Evolutionary conservation across 345 rosid species (phyloP).

Genomic region (Anacardium occidentale): DNA sequence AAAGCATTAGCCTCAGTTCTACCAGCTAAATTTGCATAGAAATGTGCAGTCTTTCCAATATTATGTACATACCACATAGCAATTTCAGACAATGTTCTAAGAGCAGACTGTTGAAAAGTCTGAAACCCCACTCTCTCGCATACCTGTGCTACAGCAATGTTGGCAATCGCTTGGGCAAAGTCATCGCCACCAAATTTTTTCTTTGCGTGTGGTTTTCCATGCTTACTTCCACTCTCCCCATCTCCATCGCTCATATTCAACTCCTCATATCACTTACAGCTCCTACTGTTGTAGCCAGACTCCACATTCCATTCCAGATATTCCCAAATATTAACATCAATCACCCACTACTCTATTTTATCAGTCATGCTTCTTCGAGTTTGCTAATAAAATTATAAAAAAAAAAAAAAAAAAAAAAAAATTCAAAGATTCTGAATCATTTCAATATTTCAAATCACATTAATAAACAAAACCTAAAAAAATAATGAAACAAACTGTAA

Average conservation of each 20-base stretch:
- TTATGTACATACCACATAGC: constrained; percentile 47
- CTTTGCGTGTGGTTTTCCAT: constrained; percentile 28
- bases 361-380: neutral
- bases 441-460: constrained; percentile 5
- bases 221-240: constrained; percentile 53
- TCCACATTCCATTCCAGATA: constrained; percentile 34
- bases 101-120: constrained; percentile 75
- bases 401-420: neutral
- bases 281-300: constrained; percentile 21
- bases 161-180: constrained; percentile 50
- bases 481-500: neutral
- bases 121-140: constrained; percentile 72
- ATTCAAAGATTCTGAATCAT: neutral
- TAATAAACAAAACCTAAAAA: neutral
- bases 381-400: neutral
- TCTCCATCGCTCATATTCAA: constrained; percentile 92
- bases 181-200: constrained; percentile 48
- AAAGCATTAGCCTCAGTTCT: constrained; percentile 59
- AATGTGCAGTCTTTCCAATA: constrained; percentile 57
- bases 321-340: constrained; percentile 26
- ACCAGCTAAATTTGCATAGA: constrained; percentile 61
- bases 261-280: constrained; percentile 55
- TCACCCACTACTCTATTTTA: constrained; percentile 20
- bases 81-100: constrained; percentile 57
- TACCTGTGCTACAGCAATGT: constrained; percentile 71